Conservation (phyloP, 495 filamentous ascomycete species). For the Staphylotrichum tortipilum region DNA sequence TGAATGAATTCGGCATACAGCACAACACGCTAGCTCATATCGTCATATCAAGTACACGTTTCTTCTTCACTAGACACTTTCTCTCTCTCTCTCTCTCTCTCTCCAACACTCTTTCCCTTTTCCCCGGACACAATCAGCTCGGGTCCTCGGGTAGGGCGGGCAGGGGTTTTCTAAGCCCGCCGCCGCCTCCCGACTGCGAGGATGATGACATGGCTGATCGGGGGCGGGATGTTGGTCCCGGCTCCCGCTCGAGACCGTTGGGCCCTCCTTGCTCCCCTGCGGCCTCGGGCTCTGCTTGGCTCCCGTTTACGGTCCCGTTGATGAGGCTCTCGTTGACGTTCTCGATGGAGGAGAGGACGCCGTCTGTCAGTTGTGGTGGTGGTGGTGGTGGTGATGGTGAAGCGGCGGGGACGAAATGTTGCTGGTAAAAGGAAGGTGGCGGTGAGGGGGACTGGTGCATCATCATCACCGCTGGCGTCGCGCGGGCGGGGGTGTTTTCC, state of each 20-base stretch:
- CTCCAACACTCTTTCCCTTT: too few relatives aligned
- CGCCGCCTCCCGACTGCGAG: slow-evolving; percentile 15
- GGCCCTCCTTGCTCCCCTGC: background rate
- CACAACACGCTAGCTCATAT: background rate
- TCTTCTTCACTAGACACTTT: too few relatives aligned
- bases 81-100: too few relatives aligned
- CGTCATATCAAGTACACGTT: too few relatives aligned
- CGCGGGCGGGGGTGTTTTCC: slow-evolving; percentile 16
- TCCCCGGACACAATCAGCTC: slow-evolving; percentile 17
- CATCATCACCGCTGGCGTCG: too few relatives aligned
- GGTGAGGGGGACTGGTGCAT: too few relatives aligned
- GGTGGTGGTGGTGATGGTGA: background rate
- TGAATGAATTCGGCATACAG: too few relatives aligned
- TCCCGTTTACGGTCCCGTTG: too few relatives aligned
- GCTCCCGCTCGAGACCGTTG: too few relatives aligned
- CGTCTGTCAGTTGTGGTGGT: background rate
- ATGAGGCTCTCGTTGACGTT: background rate
- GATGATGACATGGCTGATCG: slow-evolving; percentile 4
- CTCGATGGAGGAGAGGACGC: background rate
- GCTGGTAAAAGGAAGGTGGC: slow-evolving; percentile 5
- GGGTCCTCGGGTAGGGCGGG: slow-evolving; percentile 43
- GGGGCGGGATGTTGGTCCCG: too few relatives aligned
- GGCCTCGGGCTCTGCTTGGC: too few relatives aligned
- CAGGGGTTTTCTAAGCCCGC: slow-evolving; percentile 36
- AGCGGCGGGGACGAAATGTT: background rate